Conservation (phyloP, 2,329 filamentous ascomycete genomes). For the Dothidotthia symphoricarpi region DNA sequence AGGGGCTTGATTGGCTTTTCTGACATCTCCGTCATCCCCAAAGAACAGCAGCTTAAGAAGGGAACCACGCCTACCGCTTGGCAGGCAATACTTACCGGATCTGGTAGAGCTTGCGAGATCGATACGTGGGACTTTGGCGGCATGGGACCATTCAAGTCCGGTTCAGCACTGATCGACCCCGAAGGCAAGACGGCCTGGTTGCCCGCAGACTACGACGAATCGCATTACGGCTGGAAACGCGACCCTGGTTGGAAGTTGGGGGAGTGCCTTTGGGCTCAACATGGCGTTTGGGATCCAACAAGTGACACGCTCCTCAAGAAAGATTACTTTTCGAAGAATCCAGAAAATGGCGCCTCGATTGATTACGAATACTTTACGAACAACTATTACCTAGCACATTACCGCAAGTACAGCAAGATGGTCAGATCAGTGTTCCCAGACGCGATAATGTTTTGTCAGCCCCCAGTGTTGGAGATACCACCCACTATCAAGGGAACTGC, state of each 20-base stretch:
- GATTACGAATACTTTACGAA: conserved; percentile 87
- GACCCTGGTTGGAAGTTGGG: conserved; percentile 87
- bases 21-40: conserved; percentile 77
- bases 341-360: conserved; percentile 68
- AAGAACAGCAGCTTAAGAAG: conserved; percentile 87
- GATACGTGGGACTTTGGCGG: conserved; percentile 92
- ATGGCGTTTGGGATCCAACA: conserved; percentile 87
- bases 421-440: conserved; percentile 75
- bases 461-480: conserved; percentile 86
- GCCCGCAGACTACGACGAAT: conserved; percentile 77
- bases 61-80: conserved; percentile 91
- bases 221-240: conserved; percentile 84
- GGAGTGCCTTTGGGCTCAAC: conserved; percentile 95
- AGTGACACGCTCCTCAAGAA: conserved; percentile 76
- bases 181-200: conserved; percentile 85
- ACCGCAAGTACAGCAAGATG: conserved; percentile 70
- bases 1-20: conserved; percentile 79
- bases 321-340: conserved; percentile 83
- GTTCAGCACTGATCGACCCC: conserved; percentile 78
- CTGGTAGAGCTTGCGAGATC: conserved; percentile 84
- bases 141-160: conserved; percentile 87
- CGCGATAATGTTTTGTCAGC: conserved; percentile 86
- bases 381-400: conserved; percentile 85
- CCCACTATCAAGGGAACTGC: conserved; percentile 80
- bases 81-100: conserved; percentile 90